A percentile compares a stretch with the other conserved stretches of the same genome.
Evolutionary conservation across 2,329 filamentous ascomycete species (phyloP).

Genomic region (Proliferodiscus dingleyae): DNA sequence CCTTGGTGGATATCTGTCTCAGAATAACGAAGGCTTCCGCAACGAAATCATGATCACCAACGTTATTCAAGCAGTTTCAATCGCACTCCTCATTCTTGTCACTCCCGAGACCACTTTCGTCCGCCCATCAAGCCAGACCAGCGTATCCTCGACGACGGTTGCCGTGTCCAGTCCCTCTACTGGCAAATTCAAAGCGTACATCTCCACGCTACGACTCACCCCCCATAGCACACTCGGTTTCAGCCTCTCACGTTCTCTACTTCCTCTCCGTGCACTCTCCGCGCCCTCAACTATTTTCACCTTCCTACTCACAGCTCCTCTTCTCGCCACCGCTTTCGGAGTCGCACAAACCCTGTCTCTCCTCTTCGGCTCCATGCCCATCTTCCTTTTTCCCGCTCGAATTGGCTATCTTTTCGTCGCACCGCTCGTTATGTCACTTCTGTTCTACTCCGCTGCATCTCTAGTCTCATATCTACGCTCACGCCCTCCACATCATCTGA

Average conservation of each 20-base stretch:
- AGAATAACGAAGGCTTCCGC: slow-evolving; percentile 37
- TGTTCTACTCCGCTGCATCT: slow-evolving; percentile 13
- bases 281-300: slow-evolving; percentile 48
- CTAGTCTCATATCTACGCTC: slow-evolving; percentile 8
- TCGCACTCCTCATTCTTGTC: slow-evolving; percentile 44
- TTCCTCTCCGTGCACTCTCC: slow-evolving; percentile 41
- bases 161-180: slow-evolving; percentile 4
- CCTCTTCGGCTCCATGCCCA: slow-evolving; percentile 42
- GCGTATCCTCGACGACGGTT: slow-evolving; percentile 3
- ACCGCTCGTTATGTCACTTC: slow-evolving; percentile 16
- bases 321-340: slow-evolving; percentile 44
- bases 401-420: slow-evolving; percentile 41
- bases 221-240: slow-evolving; percentile 16
- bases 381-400: slow-evolving; percentile 35
- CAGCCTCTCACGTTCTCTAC: slow-evolving; percentile 28
- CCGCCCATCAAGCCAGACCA: slow-evolving; percentile 28
- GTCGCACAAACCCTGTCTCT: slow-evolving; percentile 42
- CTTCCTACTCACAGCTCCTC: slow-evolving; percentile 41
- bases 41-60: slow-evolving; percentile 49
- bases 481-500: slow-evolving; percentile 8
- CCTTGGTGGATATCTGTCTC: slow-evolving; percentile 46
- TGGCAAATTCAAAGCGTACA: slow-evolving; percentile 12
- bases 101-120: slow-evolving; percentile 50
- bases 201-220: slow-evolving; percentile 15
- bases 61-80: slow-evolving; percentile 42